These are phyloP conservation scores for Zangia roseola DNA, from an alignment of 768 basidiomycete species.

Conservation along the genomic window DNA sequence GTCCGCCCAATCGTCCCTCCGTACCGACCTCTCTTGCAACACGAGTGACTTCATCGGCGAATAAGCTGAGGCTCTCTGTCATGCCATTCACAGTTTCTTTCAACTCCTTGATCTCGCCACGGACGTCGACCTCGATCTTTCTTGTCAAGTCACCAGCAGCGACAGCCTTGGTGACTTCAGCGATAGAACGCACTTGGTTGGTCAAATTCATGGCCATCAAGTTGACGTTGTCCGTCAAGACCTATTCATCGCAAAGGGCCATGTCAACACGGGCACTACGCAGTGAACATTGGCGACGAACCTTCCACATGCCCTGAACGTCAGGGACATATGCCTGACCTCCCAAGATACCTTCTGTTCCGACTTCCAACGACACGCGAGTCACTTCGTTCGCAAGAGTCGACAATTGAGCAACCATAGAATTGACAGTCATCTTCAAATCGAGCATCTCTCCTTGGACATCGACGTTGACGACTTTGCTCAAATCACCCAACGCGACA, in stretches of 20 bases:
- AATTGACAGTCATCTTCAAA: conserved; percentile 76
- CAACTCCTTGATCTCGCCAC: conserved; percentile 87
- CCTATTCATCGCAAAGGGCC: conserved; percentile 27
- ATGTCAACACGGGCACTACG: conserved; percentile 11
- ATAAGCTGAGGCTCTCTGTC: conserved; percentile 84
- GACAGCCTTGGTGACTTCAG: conserved; percentile 93
- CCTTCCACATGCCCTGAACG: conserved; percentile 95
- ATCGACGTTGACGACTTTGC: conserved; percentile 84
- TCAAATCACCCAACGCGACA: conserved; percentile 80
- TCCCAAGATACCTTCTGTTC: conserved; percentile 89
- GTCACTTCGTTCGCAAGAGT: conserved; percentile 84
- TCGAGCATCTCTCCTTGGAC: conserved; percentile 94
- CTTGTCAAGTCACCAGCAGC: conserved; percentile 91
- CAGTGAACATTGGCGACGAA: conserved; percentile 26
- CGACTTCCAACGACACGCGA: conserved; percentile 88
- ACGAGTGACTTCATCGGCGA: conserved; percentile 80
- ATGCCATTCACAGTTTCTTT: conserved; percentile 95
- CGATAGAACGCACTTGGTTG: conserved; percentile 86
- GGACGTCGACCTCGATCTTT: conserved; percentile 89
- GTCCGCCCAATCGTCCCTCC: conserved; percentile 92
- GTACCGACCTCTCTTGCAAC: conserved; percentile 98
- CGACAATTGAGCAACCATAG: conserved; percentile 71
- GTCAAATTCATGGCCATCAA: conserved; percentile 89
- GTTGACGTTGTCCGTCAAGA: conserved; percentile 79
- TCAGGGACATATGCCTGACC: conserved; percentile 92